Evolutionary conservation across 345 rosid species (phyloP).

Genomic region (Hypericum androsaemum): DNA sequence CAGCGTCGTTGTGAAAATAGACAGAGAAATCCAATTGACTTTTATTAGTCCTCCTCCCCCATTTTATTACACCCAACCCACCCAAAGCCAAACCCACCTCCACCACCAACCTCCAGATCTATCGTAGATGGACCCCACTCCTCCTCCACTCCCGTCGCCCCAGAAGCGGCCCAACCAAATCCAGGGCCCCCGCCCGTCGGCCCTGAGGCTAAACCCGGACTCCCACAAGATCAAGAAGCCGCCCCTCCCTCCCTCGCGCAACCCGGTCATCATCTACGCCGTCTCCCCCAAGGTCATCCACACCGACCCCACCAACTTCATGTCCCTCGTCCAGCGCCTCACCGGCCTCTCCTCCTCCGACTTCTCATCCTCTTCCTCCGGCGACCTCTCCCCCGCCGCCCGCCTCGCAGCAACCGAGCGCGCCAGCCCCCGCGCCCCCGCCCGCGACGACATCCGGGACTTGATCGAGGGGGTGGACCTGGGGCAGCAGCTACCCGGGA

Average conservation of each 20-base stretch:
- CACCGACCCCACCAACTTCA: slow-evolving; percentile 52
- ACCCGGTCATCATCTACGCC: slow-evolving; percentile 54
- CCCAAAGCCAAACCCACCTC: too few relatives aligned
- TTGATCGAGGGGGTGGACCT: slow-evolving; percentile 23
- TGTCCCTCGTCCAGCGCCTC: slow-evolving; percentile 79
- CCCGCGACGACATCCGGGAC: slow-evolving; percentile 2
- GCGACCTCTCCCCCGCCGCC: slow-evolving; percentile 60
- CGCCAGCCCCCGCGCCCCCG: slow-evolving; percentile 38
- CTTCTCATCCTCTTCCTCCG: slow-evolving; percentile 3
- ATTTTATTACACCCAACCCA: too few relatives aligned
- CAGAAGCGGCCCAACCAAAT: slow-evolving; percentile 23
- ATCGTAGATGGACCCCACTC: too few relatives aligned
- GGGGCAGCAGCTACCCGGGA: slow-evolving; percentile 49
- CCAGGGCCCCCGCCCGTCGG: slow-evolving; percentile 69
- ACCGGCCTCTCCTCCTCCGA: slow-evolving; percentile 55
- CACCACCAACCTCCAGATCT: too few relatives aligned
- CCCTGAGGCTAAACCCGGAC: slow-evolving; percentile 47
- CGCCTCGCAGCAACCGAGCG: slow-evolving; percentile 66
- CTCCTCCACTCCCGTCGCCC: too few relatives aligned
- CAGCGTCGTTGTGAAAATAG: too few relatives aligned
- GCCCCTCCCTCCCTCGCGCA: slow-evolving; percentile 31
- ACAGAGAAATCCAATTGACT: too few relatives aligned
- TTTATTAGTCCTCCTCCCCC: too few relatives aligned
- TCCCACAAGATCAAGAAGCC: slow-evolving; percentile 66
- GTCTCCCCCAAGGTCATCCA: slow-evolving; percentile 74